Conservation (phyloP, 148 eudicot genomes). For the Persicaria maculosa region DNA sequence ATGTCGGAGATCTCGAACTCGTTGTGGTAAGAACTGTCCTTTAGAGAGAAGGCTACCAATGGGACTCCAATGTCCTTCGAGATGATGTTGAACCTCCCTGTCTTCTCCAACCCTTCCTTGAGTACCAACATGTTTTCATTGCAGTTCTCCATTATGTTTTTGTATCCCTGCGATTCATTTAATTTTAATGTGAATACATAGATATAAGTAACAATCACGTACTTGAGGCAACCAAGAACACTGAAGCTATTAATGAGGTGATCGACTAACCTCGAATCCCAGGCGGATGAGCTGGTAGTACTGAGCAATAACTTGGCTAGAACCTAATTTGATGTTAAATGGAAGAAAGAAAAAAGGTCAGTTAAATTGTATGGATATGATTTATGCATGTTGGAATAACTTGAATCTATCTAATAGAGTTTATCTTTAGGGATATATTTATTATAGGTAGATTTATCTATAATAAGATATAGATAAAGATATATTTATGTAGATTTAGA, state of each 20-base stretch:
- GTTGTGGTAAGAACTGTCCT: conserved; percentile 48
- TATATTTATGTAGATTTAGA: too few species aligned
- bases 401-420: too few species aligned
- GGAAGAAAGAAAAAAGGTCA: too few species aligned
- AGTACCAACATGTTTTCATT: conserved; percentile 44
- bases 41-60: conserved; percentile 65
- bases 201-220: too few species aligned
- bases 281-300: conserved; percentile 69
- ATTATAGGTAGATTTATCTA: too few species aligned
- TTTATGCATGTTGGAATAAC: too few species aligned
- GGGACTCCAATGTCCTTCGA: conserved; percentile 71
- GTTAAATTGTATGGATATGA: too few species aligned
- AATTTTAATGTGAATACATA: not conserved
- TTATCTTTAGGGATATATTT: too few species aligned
- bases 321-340: conserved; percentile 33
- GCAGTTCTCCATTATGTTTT: conserved; percentile 75
- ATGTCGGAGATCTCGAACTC: conserved; percentile 63
- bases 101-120: conserved; percentile 42
- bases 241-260: not conserved
- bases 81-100: conserved; percentile 50
- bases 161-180: conserved; percentile 44
- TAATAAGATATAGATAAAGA: too few species aligned
- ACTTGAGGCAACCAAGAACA: not conserved
- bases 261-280: conserved; percentile 47
- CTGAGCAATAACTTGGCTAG: conserved; percentile 64